Conservation (phyloP, 352 stramenopile genomes). For the Phytophthora cryptogea region DNA sequence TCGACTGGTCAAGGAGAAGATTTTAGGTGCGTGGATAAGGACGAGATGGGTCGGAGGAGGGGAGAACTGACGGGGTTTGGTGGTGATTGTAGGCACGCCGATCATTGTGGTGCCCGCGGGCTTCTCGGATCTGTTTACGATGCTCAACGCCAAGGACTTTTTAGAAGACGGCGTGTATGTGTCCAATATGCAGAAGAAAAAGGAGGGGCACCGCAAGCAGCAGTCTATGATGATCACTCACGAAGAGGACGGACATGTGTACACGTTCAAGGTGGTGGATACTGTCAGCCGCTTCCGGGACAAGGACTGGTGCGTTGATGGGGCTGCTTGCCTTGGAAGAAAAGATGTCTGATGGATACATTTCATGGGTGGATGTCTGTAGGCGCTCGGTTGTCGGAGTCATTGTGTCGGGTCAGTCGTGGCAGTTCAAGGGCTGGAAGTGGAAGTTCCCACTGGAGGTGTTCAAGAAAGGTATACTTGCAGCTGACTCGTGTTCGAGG, state of each 20-base stretch:
- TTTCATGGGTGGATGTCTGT: background rate
- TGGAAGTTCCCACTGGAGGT: conserved; percentile 91
- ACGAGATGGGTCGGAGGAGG: background rate
- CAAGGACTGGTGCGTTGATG: conserved; percentile 80
- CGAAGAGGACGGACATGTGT: conserved; percentile 78
- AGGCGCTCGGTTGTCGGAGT: conserved; percentile 90
- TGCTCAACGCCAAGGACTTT: conserved; percentile 91
- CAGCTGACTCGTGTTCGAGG: background rate
- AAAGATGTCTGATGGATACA: background rate
- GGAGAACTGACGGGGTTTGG: background rate
- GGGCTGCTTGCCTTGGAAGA: background rate
- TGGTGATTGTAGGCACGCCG: conserved; percentile 46
- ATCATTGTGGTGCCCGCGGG: conserved; percentile 92
- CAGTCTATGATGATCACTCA: conserved; percentile 84
- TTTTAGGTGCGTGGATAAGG: conserved; percentile 33
- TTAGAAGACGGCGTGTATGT: conserved; percentile 82
- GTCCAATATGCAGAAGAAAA: conserved; percentile 87
- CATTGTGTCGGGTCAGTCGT: conserved; percentile 88
- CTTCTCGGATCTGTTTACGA: conserved; percentile 87
- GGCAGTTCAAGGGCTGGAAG: conserved; percentile 95
- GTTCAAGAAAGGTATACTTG: conserved; percentile 85
- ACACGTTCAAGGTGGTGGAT: conserved; percentile 91
- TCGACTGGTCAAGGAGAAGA: conserved; percentile 75
- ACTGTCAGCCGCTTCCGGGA: conserved; percentile 83
- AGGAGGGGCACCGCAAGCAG: conserved; percentile 77